Evolutionary conservation across 2,329 filamentous ascomycete genomes (phyloP), one percentile per base, ranked within the genome.

Genomic region (Colletotrichum spinosum): DNA sequence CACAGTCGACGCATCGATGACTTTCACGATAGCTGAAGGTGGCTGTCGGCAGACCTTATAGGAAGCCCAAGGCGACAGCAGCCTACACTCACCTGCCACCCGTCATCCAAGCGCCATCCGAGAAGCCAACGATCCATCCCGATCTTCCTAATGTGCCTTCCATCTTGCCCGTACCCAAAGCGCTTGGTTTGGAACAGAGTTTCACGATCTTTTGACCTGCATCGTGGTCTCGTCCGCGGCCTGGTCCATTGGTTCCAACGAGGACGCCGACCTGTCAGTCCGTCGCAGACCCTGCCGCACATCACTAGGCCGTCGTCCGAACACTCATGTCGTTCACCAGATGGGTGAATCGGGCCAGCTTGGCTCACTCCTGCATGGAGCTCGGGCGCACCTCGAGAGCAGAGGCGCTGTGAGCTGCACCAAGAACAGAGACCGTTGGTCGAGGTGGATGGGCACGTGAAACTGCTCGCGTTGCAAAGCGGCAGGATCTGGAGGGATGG

Each of bases 401-500:
- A 50, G 15, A 9, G 34, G 12, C 13, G 35, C 42, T 34, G 38
- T 42, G n/a, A 37, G 25, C 42, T 48, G 25, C 17, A 42, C 7
- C 39, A 10, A 54, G 55, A 35, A 55, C 9, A 51, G 44, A 13
- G 15, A 12, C 33, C 15, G 37, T 58, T 55, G 64, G 55, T 46
- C 42, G 60, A 45, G 63, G 57, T 42, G 55, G 45, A 58, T 38
- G 39, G 50, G 44, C 38, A 42, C 42, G 53, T 69, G 67, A 69
- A 69, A 69, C 67, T 38, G 42, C 41, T 56, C 33, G 57, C 45
- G 65, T 68, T 62, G 56, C 67, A 66, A 34, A 46, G 38, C 52
- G 49, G 54, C 53, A 67, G 56, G 46, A 62, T 38, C 37, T 68
- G 60, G 57, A 65, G 65, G 56, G 65, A 59, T 68, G 60, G 67